These are phyloP conservation scores for Globisporangium abappressorium DNA, from an alignment of 352 stramenopile species.

Conservation along the genomic window DNA sequence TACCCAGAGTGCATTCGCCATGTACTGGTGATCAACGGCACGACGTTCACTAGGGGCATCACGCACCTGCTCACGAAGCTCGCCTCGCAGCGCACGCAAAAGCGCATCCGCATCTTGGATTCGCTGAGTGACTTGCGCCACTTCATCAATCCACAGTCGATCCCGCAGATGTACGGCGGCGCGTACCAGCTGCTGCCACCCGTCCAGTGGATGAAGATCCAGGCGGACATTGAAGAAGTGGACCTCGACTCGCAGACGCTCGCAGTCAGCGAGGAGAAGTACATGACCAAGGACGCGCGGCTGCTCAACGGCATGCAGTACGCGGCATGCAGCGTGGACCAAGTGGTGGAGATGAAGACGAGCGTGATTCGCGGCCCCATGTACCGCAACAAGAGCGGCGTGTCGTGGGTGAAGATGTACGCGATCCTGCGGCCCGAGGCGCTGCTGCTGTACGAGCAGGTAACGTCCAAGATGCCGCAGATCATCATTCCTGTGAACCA, in stretches of 20 bases:
- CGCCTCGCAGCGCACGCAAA: conserved; percentile 40
- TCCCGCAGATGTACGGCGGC: conserved; percentile 66
- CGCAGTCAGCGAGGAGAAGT: conserved; percentile 38
- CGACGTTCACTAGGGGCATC: conserved; percentile 45
- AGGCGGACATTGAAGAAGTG: conserved; percentile 72
- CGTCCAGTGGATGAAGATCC: conserved; percentile 54
- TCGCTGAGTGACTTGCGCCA: conserved; percentile 41
- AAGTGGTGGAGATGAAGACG: conserved; percentile 64
- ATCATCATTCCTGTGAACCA: conserved; percentile 79
- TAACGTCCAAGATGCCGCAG: conserved; percentile 50
- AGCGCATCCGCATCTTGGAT: conserved; percentile 50
- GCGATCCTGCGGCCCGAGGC: conserved; percentile 64
- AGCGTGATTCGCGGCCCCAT: conserved; percentile 67
- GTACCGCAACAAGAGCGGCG: conserved; percentile 66
- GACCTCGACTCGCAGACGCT: conserved; percentile 41
- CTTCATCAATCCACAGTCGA: conserved; percentile 38
- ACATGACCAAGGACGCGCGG: conserved; percentile 51
- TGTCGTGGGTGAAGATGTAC: conserved; percentile 69
- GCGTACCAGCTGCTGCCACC: conserved; percentile 51
- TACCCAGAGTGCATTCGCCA: conserved; percentile 64
- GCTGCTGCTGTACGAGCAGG: conserved; percentile 66
- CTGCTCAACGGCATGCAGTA: conserved; percentile 83
- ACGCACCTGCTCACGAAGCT: conserved; percentile 54
- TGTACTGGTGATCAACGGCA: conserved; percentile 66
- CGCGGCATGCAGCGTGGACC: conserved; percentile 57